Evolutionary conservation across 306 rosid genomes (phyloP).

Genomic region (Adenanthera pavonina): DNA sequence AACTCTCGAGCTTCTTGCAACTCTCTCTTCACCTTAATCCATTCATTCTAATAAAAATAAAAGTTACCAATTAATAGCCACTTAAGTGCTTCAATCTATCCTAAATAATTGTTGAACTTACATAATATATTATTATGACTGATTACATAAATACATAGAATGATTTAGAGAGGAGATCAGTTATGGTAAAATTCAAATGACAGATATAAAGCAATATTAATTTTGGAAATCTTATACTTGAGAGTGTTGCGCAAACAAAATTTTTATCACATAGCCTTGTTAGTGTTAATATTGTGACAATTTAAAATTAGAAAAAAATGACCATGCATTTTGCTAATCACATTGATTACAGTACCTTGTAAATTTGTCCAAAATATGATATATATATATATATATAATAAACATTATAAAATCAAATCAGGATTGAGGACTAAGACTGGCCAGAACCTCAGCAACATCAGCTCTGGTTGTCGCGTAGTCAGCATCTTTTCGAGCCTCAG

Average conservation of each 20-base stretch:
- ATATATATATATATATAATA: background rate
- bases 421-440: background rate
- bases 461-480: background rate
- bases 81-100: background rate
- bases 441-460: conserved; percentile 5
- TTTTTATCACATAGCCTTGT: background rate
- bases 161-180: background rate
- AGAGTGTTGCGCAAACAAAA: background rate
- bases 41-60: background rate
- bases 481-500: background rate
- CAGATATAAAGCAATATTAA: too few relatives aligned
- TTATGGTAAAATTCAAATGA: background rate
- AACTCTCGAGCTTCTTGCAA: background rate
- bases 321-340: background rate
- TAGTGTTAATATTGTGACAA: background rate
- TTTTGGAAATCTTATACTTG: background rate
- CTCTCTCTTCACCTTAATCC: background rate
- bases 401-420: background rate
- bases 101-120: background rate
- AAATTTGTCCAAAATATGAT: background rate
- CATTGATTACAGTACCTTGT: background rate
- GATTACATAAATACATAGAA: background rate
- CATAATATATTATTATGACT: background rate
- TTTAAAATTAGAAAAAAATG: background rate
- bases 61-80: background rate